phyloP scores from a whole-genome alignment of 139 green algal genomes.

The Trebouxia sp. region DNA sequence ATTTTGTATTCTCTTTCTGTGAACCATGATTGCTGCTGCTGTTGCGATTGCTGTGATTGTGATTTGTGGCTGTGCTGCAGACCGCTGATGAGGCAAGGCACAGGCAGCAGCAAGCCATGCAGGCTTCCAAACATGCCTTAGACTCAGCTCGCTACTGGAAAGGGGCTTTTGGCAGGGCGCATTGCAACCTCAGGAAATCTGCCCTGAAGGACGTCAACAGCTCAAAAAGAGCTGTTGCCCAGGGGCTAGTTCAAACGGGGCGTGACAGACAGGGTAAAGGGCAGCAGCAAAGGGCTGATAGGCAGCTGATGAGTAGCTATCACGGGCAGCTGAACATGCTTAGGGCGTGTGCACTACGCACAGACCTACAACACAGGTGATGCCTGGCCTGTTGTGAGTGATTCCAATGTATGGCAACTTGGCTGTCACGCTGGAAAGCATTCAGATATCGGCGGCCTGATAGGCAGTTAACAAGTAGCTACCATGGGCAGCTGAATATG shows the following conservation, averaged over 20 bases:
- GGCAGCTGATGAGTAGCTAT: constrained; percentile 4
- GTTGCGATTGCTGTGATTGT: too few species aligned
- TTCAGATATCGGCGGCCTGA: neutral
- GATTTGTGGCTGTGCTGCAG: too few species aligned
- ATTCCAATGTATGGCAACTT: neutral
- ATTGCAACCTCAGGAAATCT: constrained; percentile 5
- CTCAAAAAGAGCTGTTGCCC: neutral
- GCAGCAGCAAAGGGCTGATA: neutral
- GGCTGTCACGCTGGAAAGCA: neutral
- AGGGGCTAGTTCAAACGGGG: neutral
- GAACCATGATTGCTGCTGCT: too few species aligned
- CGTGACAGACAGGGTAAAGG: neutral
- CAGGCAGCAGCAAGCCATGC: neutral
- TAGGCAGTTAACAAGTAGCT: too few species aligned
- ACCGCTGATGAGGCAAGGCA: neutral
- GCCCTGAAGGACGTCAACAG: neutral
- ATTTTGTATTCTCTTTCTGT: too few species aligned
- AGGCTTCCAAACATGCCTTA: neutral
- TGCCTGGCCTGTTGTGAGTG: neutral
- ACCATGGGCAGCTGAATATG: too few species aligned
- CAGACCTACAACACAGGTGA: constrained; percentile 9
- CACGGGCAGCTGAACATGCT: constrained; percentile 10
- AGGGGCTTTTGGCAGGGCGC: constrained; percentile 4
- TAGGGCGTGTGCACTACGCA: neutral
- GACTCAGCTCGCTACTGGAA: neutral